A percentile compares a stretch with the other conserved stretches of the same genome.
Conservation (phyloP, 2,329 filamentous ascomycete species). For the Fusarium sp. region DNA sequence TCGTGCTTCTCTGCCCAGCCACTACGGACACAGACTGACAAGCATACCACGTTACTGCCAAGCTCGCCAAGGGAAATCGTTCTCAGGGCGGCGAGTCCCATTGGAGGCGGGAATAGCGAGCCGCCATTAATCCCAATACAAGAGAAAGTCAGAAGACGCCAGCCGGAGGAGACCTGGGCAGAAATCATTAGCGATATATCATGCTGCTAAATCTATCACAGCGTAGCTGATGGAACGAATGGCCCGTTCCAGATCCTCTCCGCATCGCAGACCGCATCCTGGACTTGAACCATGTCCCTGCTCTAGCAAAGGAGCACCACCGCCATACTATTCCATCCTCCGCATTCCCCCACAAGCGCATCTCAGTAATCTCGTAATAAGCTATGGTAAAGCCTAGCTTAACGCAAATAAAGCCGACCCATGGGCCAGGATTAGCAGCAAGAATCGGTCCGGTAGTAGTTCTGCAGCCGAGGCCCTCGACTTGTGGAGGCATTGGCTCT, state of each 20-base stretch:
- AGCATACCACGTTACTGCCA: conserved; percentile 33
- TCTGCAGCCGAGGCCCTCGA: conserved; percentile 32
- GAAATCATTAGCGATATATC: background rate
- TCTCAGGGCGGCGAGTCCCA: conserved; percentile 26
- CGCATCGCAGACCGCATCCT: conserved; percentile 9
- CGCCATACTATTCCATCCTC: conserved; percentile 4
- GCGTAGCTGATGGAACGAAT: background rate
- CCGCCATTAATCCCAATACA: conserved; percentile 15
- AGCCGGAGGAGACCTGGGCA: background rate
- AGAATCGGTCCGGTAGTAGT: conserved; percentile 39
- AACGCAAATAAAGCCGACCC: conserved; percentile 10
- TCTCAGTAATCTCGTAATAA: conserved; percentile 23
- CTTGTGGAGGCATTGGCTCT: conserved; percentile 1
- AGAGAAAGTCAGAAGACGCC: background rate
- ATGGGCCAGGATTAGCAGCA: conserved; percentile 2
- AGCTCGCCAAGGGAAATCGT: conserved; percentile 29
- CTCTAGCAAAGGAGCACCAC: background rate
- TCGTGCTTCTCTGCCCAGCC: conserved; percentile 18
- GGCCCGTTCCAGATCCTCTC: conserved; percentile 25
- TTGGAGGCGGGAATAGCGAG: conserved; percentile 39
- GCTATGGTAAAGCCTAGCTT: conserved; percentile 20
- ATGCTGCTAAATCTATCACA: conserved; percentile 11
- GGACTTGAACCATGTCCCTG: background rate
- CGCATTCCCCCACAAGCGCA: conserved; percentile 25
- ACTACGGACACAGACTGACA: background rate